Evolutionary conservation across 108 stramenopile species (phyloP), one percentile per base, ranked within the genome.

Genomic region (Cyclotella atomus): DNA sequence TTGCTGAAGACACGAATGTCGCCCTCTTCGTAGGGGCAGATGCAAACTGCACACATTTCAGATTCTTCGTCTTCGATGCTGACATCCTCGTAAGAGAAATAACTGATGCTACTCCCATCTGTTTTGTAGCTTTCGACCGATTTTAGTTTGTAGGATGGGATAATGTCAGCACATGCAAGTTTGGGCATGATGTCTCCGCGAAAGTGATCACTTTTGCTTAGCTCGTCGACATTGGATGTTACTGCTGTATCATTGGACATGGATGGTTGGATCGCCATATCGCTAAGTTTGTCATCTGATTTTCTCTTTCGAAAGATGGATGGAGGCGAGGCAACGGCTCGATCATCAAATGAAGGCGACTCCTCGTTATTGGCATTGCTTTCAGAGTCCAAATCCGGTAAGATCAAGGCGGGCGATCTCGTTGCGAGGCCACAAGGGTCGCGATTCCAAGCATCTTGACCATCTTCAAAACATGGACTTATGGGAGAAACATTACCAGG

Each of bases 31-130:
- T 79, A 79, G 6, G 65, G 45, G 30, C 65, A 71, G 0, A 79
- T 30, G 24, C 77, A 79, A 52, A 79, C 69, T 10, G 77, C 70
- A 71, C 77, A 79, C 70, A 71, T 71, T 43, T 79, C 77, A 5
- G 63, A 67, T 33, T 79, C 64, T 29, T 79, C 70, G 20, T 68
- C 68, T 21, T 62, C 77, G 61, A 79, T 44, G 30, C 70, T 79
- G 46, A 71, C 47, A 43, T 79, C 77, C 57, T 79, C 77, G 34
- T 54, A 71, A 14, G 70, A 65, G 25, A 71, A 67, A 67, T 79
- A 79, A 24, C 70, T 71, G 34, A 79, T 53, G 29, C 65, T 66
- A 32, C 77, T 79, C 32, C 61, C 57, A 60, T 61, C 70, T 33
- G 70, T 71, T 28, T 36, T 49, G 67, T 62, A 53, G 47, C 75